Conservation (phyloP, 306 rosid genomes). For the Gastrolobium villosum region DNA sequence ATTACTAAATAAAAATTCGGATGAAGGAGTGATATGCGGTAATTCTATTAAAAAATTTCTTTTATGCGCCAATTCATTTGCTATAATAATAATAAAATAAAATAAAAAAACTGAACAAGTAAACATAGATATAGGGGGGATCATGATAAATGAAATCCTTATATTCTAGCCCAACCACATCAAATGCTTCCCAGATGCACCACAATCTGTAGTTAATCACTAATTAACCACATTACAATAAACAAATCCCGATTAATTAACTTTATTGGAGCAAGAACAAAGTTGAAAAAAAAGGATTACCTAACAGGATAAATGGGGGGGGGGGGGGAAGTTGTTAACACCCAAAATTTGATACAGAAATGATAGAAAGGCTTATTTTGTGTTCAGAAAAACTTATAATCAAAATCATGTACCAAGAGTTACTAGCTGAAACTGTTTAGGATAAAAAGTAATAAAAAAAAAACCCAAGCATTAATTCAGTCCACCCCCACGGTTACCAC, state of each 20-base stretch:
- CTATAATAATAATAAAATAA: too few species aligned
- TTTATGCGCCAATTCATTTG: too few species aligned
- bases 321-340: neutral
- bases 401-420: conserved; percentile 35
- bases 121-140: neutral
- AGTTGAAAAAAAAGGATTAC: neutral
- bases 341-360: conserved; percentile 52
- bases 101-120: neutral
- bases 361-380: conserved; percentile 33
- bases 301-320: conserved; percentile 6
- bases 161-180: neutral
- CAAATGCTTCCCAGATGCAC: neutral
- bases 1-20: too few species aligned
- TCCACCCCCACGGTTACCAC: conserved; percentile 56
- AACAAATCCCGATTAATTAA: conserved; percentile 23
- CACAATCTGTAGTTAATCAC: conserved; percentile 15
- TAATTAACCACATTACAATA: conserved; percentile 23
- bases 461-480: conserved; percentile 38
- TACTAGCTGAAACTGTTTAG: conserved; percentile 36
- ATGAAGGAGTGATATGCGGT: too few species aligned
- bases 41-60: too few species aligned
- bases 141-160: neutral
- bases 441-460: conserved; percentile 14
- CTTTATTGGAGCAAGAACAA: conserved; percentile 45
- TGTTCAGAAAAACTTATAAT: conserved; percentile 27